Evolutionary conservation across 345 rosid genomes (phyloP).

Genomic region (Schrenkiella parvula): DNA sequence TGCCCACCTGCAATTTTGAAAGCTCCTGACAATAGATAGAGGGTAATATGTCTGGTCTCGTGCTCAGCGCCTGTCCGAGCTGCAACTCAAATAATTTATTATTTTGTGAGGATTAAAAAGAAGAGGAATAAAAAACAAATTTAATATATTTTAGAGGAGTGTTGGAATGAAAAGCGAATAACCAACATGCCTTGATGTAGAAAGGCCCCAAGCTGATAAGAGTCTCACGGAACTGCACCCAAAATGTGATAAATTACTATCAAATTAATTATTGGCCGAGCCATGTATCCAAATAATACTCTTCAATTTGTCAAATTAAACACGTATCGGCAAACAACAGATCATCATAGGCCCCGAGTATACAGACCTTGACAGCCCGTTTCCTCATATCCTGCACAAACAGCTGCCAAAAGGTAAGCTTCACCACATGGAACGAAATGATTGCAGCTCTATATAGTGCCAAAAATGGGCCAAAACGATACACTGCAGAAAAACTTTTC

Average conservation of each 20-base stretch:
- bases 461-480: conserved; percentile 76
- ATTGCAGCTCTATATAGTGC: conserved; percentile 87
- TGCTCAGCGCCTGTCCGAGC: conserved; percentile 98
- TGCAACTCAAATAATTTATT: conserved; percentile 34
- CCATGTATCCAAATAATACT: not conserved
- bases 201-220: conserved; percentile 89
- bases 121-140: not conserved
- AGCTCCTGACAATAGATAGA: conserved; percentile 87
- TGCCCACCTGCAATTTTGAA: conserved; percentile 75
- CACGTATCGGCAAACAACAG: not conserved
- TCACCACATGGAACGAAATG: conserved; percentile 70
- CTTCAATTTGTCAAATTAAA: not conserved
- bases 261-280: not conserved
- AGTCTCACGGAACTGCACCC: conserved; percentile 81
- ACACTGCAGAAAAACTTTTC: conserved; percentile 51
- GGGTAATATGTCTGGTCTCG: conserved; percentile 89
- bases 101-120: not conserved
- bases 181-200: conserved; percentile 71
- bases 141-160: not conserved
- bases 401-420: conserved; percentile 69
- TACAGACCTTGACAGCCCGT: conserved; percentile 65
- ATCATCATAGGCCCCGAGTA: not conserved
- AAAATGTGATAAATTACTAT: conserved; percentile 2
- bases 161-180: not conserved
- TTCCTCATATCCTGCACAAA: conserved; percentile 61